These are phyloP conservation scores for Rhizophagus sp. DNA, from an alignment of 192 early-diverging fungal genomes.

Conservation along the genomic window DNA sequence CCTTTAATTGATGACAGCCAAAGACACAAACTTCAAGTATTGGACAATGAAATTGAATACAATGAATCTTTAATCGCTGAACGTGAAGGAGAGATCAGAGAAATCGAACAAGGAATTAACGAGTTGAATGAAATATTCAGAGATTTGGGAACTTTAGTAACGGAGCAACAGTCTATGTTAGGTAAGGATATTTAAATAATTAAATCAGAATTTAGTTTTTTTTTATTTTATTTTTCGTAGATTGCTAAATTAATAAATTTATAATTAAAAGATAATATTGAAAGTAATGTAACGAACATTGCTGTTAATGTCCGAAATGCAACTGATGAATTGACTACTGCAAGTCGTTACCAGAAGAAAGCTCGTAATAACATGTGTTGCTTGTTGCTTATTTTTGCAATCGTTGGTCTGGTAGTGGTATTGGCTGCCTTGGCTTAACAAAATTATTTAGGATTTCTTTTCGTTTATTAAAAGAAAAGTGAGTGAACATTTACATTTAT, in stretches of 20 bases:
- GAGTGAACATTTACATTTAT: not conserved
- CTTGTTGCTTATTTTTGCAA: conserved; percentile 72
- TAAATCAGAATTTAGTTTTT: conserved; percentile 6
- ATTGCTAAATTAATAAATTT: not conserved
- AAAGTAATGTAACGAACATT: conserved; percentile 88
- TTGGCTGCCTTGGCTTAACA: conserved; percentile 31
- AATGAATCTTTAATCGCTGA: conserved; percentile 94
- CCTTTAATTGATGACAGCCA: conserved; percentile 62
- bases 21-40: conserved; percentile 65
- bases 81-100: conserved; percentile 88
- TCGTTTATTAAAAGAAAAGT: not conserved
- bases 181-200: conserved; percentile 51
- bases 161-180: conserved; percentile 91
- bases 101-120: conserved; percentile 90
- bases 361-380: conserved; percentile 84
- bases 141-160: conserved; percentile 94
- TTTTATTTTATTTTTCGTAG: not conserved
- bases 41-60: conserved; percentile 92
- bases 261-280: conserved; percentile 81
- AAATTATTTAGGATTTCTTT: not conserved
- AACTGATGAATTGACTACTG: conserved; percentile 76
- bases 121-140: conserved; percentile 98
- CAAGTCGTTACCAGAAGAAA: conserved; percentile 74
- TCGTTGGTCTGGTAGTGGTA: conserved; percentile 52
- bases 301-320: conserved; percentile 78